Evolutionary conservation across 2,329 filamentous ascomycete genomes (phyloP).

Genomic region (Claviceps sorghi): DNA sequence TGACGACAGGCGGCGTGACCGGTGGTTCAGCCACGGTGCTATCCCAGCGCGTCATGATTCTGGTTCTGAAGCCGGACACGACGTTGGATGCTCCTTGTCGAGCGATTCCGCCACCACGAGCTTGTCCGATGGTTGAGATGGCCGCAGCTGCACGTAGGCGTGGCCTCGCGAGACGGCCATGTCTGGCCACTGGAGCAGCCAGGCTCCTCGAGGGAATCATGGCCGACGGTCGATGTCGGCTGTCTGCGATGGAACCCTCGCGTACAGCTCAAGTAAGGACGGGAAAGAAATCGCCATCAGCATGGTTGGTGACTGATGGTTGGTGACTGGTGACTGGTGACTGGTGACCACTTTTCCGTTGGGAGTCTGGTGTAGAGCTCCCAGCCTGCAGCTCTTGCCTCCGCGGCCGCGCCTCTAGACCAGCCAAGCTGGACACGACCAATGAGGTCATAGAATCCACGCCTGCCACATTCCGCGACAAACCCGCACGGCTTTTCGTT

Average conservation of each 20-base stretch:
- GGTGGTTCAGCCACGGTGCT: conserved; percentile 8
- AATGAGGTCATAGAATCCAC: conserved; percentile 9
- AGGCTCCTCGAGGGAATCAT: conserved; percentile 18
- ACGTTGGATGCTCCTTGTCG: neutral
- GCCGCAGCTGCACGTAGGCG: neutral
- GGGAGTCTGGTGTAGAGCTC: neutral
- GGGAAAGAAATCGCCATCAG: neutral
- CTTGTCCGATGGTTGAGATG: neutral
- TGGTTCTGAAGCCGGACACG: neutral
- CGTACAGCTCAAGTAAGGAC: neutral
- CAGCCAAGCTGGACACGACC: neutral
- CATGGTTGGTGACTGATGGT: neutral
- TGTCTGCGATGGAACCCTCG: neutral
- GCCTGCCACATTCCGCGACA: neutral
- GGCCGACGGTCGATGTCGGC: conserved; percentile 1
- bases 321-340: too few relatives aligned
- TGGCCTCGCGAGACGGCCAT: neutral
- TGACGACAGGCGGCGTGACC: conserved; percentile 1
- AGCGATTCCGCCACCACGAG: neutral
- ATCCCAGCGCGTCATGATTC: conserved; percentile 9
- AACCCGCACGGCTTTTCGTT: conserved; percentile 1
- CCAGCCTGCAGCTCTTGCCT: neutral
- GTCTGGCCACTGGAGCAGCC: conserved; percentile 10
- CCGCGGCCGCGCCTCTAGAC: neutral
- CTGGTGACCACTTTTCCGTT: neutral